Evolutionary conservation across 257 asterid species (phyloP), one percentile per base, ranked within the genome.

Genomic region (Solanum rostratum): DNA sequence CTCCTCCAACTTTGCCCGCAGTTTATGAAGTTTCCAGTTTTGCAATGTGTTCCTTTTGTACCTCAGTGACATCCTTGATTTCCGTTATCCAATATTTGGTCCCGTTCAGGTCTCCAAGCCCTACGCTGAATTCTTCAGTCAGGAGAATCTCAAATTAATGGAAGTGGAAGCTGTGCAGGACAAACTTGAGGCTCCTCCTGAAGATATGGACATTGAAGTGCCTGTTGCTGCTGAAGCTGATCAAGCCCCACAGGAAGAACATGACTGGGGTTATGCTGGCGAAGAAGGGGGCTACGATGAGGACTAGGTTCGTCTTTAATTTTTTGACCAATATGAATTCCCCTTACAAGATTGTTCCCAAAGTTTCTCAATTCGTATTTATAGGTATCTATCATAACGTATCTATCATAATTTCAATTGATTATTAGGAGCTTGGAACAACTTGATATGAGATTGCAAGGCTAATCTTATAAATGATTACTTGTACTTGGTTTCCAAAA

Each of bases 51-150:
- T 37, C 69, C 22, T n/a, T 19, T n/a, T 14, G 33, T 13, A 49
- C 41, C 74, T 39, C 39, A 57, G 39, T 27, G 10, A n/a, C 10
- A n/a, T 37, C 24, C 53, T 39, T 54, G 37, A 37, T 33, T 39
- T 81, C 22, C 7, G 14, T 22, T 15, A 33, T 27, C 2, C 55
- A 81, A 37, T 57, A 84, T 37, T 37, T 33, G 37, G 12, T 50
- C 57, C 59, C 53, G 53, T 4, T 29, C 33, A 95, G 99, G 98
- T 95, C 53, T 89, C 97, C 29, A 93, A 94, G 90, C 99, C 99
- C n/a, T 95, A 92, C 83, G 27, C 80, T 0, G 89, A 94, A 55
- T 93, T 90, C 87, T 94, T 95, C 90, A 88, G 89, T 39, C 93
- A 92, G 6, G 86, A 85, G 7, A 90, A 84, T 74, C 94, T 95